Conservation (phyloP, 768 basidiomycete species). For the Leccinum rimulosum region DNA sequence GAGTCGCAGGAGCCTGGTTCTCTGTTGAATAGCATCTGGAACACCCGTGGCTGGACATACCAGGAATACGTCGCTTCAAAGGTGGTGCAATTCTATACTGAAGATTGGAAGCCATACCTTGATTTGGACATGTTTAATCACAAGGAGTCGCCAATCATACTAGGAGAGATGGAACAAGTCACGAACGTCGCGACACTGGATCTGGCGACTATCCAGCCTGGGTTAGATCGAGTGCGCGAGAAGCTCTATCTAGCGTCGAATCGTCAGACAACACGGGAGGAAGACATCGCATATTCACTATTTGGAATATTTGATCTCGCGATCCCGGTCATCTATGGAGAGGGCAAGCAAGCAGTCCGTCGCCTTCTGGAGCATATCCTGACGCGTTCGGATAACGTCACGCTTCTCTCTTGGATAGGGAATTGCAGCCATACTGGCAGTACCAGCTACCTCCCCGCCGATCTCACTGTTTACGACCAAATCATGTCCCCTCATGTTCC, state of each 20-base stretch:
- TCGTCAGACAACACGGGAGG: not conserved
- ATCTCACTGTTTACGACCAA: not conserved
- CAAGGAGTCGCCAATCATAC: not conserved
- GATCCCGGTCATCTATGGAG: not conserved
- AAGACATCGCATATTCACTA: not conserved
- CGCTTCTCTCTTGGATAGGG: not conserved
- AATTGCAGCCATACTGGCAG: not conserved
- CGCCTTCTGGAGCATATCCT: not conserved
- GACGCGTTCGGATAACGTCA: not conserved
- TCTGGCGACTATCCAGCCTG: not conserved
- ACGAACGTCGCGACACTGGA: not conserved
- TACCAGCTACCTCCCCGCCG: not conserved
- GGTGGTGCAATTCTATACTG: not conserved
- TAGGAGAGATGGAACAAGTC: not conserved
- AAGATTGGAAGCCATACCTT: not conserved
- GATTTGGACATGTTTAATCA: not conserved
- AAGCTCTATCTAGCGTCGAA: not conserved
- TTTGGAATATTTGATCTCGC: not conserved
- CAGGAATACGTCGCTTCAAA: not conserved
- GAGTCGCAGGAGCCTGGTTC: not conserved
- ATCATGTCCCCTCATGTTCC: not conserved
- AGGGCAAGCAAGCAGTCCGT: not conserved
- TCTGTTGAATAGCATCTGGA: not conserved
- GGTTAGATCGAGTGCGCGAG: not conserved
- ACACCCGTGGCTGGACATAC: not conserved